A percentile compares a stretch with the other conserved stretches of the same genome.
Evolutionary conservation across 768 basidiomycete species (phyloP).

Genomic region (Paxillus ammoniavirescens): DNA sequence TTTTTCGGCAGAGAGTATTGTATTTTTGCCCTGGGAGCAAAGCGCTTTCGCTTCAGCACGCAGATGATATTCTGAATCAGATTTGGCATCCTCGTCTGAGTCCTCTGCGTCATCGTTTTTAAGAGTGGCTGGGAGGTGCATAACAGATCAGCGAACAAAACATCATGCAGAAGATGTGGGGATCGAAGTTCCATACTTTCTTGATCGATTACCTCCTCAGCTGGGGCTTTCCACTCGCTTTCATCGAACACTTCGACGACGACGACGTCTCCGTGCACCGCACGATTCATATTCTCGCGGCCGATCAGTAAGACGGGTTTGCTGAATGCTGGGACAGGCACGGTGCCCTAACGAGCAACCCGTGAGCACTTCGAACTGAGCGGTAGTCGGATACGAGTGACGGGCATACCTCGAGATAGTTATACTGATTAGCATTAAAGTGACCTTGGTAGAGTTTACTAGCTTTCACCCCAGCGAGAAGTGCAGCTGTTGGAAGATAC

Average conservation of each 20-base stretch:
- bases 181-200: slow-evolving; percentile 54
- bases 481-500: slow-evolving; percentile 73
- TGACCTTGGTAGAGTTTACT: slow-evolving; percentile 88
- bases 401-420: slow-evolving; percentile 80
- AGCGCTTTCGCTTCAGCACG: slow-evolving; percentile 44
- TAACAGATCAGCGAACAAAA: not conserved
- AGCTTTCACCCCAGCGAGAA: slow-evolving; percentile 82
- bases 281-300: slow-evolving; percentile 92
- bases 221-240: slow-evolving; percentile 88
- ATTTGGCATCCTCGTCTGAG: slow-evolving; percentile 38
- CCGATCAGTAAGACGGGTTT: slow-evolving; percentile 86
- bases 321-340: slow-evolving; percentile 66
- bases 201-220: slow-evolving; percentile 91
- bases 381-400: not conserved
- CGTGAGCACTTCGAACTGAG: too few relatives aligned
- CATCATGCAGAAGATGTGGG: not conserved
- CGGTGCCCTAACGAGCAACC: slow-evolving; percentile 59
- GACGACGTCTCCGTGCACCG: slow-evolving; percentile 91
- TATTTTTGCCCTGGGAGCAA: slow-evolving; percentile 25
- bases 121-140: slow-evolving; percentile 56
- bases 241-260: slow-evolving; percentile 86
- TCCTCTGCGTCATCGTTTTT: slow-evolving; percentile 72
- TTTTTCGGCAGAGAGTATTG: slow-evolving; percentile 46
- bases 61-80: slow-evolving; percentile 26
- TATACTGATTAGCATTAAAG: slow-evolving; percentile 94